A percentile compares a stretch with the other conserved stretches of the same genome.
These are phyloP conservation scores for Corylus avellana DNA, from an alignment of 306 rosid genomes.

Conservation along the genomic window DNA sequence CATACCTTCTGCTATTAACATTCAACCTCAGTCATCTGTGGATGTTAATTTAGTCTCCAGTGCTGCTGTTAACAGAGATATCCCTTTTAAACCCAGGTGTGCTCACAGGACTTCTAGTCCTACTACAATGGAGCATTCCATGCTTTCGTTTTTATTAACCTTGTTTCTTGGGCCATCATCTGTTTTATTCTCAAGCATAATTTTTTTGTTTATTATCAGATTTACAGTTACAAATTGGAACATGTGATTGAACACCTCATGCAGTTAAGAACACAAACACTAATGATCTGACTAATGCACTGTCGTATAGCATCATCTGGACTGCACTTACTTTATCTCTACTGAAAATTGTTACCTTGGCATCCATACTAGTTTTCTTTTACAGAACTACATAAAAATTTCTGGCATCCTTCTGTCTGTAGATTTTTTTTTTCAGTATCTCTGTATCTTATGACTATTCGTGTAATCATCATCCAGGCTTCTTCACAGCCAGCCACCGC, in stretches of 20 bases:
- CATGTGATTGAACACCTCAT: background rate
- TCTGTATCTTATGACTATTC: conserved; percentile 6
- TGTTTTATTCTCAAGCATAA: background rate
- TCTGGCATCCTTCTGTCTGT: background rate
- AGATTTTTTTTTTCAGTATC: conserved; percentile 1
- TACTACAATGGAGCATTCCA: background rate
- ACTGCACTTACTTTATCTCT: background rate
- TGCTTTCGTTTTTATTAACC: background rate
- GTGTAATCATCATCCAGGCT: conserved; percentile 40
- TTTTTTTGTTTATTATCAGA: background rate
- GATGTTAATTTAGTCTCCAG: conserved; percentile 28
- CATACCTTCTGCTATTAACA: conserved; percentile 26
- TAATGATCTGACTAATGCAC: no score
- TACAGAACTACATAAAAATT: background rate
- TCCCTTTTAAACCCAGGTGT: conserved; percentile 57
- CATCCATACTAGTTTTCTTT: background rate
- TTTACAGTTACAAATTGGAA: background rate
- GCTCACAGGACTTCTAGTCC: background rate
- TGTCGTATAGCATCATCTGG: no score
- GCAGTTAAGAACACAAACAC: no score
- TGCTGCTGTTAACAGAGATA: conserved; percentile 28
- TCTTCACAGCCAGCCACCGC: conserved; percentile 43
- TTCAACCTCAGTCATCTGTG: conserved; percentile 32
- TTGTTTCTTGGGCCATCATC: background rate
- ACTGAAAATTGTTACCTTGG: background rate